A percentile compares a stretch with the other conserved stretches of the same genome.
These are phyloP conservation scores for Cladosporium sp. DNA, from an alignment of 2,329 filamentous ascomycete genomes.

Conservation along the genomic window DNA sequence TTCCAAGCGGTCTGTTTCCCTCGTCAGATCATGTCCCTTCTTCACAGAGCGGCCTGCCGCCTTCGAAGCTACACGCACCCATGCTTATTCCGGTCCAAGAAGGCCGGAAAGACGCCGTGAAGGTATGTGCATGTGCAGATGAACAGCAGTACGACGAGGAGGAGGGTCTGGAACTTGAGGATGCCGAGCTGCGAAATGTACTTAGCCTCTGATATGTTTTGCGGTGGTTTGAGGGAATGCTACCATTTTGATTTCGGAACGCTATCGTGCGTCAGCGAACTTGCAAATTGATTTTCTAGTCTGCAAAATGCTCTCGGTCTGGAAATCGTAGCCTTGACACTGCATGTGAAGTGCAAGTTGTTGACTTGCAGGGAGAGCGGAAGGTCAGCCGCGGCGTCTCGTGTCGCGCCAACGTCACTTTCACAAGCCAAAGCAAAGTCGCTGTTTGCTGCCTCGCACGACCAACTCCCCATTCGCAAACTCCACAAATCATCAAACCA, in stretches of 20 bases:
- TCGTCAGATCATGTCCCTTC: not conserved
- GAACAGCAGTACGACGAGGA: constrained; percentile 87
- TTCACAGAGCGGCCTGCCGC: no score
- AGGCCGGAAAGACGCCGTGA: constrained; percentile 79
- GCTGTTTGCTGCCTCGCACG: not conserved
- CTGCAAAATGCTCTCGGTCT: not conserved
- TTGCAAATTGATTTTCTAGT: not conserved
- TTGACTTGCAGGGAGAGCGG: constrained; percentile 6
- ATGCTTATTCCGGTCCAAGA: constrained; percentile 89
- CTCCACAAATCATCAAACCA: not conserved
- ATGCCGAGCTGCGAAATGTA: constrained; percentile 69
- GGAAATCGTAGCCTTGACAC: not conserved
- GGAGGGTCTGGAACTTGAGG: constrained; percentile 97
- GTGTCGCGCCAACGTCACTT: constrained; percentile 5
- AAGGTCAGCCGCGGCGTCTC: constrained; percentile 3
- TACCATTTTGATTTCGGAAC: constrained; percentile 12
- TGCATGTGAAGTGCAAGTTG: constrained; percentile 1
- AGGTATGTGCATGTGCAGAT: constrained; percentile 95
- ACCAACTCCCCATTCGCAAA: not conserved
- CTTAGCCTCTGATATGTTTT: not conserved
- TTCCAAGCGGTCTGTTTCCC: constrained; percentile 47
- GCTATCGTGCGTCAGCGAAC: no score
- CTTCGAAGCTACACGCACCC: constrained; percentile 51
- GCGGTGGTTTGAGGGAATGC: not conserved
- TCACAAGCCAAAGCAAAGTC: constrained; percentile 4